These are phyloP conservation scores for Beauveria bassiana DNA, from an alignment of 2,329 filamentous ascomycete species.

Conservation along the genomic window DNA sequence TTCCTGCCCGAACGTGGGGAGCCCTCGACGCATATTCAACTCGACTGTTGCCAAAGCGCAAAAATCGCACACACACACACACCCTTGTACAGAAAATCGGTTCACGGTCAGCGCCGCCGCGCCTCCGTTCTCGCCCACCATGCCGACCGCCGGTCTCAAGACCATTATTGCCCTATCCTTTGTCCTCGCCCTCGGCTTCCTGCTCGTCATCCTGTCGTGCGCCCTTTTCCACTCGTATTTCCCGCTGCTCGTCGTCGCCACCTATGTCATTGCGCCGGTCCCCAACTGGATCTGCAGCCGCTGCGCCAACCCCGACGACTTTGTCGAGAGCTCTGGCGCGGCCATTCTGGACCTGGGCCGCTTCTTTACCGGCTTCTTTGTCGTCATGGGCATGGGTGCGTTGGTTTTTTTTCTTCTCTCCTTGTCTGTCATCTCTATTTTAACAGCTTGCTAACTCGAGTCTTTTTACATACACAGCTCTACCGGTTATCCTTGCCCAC, in stretches of 20 bases:
- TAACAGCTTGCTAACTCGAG: not conserved
- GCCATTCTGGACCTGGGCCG: conserved; percentile 87
- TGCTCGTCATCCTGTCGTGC: conserved; percentile 96
- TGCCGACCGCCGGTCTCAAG: conserved; percentile 83
- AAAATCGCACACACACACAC: too few relatives aligned
- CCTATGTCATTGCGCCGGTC: conserved; percentile 85
- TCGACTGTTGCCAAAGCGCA: too few relatives aligned
- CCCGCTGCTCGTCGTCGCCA: conserved; percentile 89
- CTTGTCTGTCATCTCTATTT: conserved; percentile 4
- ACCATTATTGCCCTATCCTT: conserved; percentile 99
- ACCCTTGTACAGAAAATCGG: not conserved
- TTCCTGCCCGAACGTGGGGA: too few relatives aligned
- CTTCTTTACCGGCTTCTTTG: conserved; percentile 91
- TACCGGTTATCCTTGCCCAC: conserved; percentile 83
- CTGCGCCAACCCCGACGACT: conserved; percentile 89
- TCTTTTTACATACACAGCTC: conserved; percentile 44
- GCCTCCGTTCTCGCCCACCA: conserved; percentile 28
- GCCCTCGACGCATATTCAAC: too few relatives aligned
- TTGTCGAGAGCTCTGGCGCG: conserved; percentile 75
- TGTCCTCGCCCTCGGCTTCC: conserved; percentile 96
- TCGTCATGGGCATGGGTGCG: conserved; percentile 95
- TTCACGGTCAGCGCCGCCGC: not conserved
- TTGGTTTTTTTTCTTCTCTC: conserved; percentile 19
- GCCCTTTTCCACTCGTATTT: conserved; percentile 94
- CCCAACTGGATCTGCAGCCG: conserved; percentile 94